Percentiles rank a stretch among this genome's conserved stretches.
These are phyloP conservation scores for Aspergillus unguis DNA, from an alignment of 2,329 filamentous ascomycete species.

Conservation along the genomic window DNA sequence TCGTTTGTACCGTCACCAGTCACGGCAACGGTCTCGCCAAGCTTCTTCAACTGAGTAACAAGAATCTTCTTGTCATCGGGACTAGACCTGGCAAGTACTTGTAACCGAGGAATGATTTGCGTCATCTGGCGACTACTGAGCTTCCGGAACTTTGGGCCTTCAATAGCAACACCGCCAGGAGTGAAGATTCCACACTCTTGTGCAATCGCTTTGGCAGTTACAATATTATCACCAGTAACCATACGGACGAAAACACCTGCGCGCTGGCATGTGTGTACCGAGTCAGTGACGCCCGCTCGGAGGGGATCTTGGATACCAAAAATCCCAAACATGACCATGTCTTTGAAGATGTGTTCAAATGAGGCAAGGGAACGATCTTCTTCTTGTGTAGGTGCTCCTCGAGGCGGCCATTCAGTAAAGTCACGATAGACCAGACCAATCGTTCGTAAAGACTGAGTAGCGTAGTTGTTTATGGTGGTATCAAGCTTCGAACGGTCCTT, in stretches of 20 bases:
- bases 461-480: conserved; percentile 71
- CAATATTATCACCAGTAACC: conserved; percentile 80
- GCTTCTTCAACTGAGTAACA: conserved; percentile 67
- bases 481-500: conserved; percentile 60
- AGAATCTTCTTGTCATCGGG: conserved; percentile 74
- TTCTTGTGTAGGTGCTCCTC: conserved; percentile 53
- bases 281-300: conserved; percentile 69
- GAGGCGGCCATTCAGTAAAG: conserved; percentile 80
- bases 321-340: conserved; percentile 66
- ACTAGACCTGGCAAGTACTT: conserved; percentile 69
- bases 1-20: conserved; percentile 84
- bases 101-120: conserved; percentile 64
- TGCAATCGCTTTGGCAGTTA: conserved; percentile 76
- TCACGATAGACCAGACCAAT: conserved; percentile 82
- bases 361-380: conserved; percentile 60
- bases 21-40: conserved; percentile 74
- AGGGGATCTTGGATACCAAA: conserved; percentile 81
- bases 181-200: conserved; percentile 73
- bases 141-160: conserved; percentile 74
- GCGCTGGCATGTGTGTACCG: conserved; percentile 68
- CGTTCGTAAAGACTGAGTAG: conserved; percentile 74
- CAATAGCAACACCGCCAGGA: conserved; percentile 66
- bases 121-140: conserved; percentile 63
- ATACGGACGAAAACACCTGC: conserved; percentile 78
- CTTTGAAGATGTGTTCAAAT: conserved; percentile 64